Conservation (phyloP, 345 rosid species). For the Euphorbia peplus region DNA sequence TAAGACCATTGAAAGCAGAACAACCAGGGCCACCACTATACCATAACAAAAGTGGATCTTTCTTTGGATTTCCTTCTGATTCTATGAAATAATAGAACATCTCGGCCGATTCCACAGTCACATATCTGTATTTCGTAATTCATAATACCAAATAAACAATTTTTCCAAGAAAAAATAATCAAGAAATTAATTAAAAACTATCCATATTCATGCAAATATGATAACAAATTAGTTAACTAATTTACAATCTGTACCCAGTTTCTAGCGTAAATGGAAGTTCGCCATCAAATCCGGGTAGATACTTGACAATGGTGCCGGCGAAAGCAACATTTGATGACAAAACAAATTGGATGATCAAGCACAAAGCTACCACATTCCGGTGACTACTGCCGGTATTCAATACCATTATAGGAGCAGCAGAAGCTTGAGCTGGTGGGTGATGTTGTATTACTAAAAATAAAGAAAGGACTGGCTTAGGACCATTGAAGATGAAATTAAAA, state of each 20-base stretch:
- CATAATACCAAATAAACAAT: background rate
- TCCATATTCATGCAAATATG: no score
- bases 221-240: background rate
- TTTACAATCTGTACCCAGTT: constrained; percentile 28
- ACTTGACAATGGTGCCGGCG: constrained; percentile 17
- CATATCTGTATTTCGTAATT: constrained; percentile 17
- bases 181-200: background rate
- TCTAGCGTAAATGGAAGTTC: constrained; percentile 39
- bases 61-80: constrained; percentile 33
- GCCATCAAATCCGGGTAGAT: constrained; percentile 32
- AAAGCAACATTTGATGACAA: constrained; percentile 7
- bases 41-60: constrained; percentile 42
- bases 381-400: background rate
- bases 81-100: constrained; percentile 37
- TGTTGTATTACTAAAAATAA: background rate
- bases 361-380: background rate
- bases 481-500: no score
- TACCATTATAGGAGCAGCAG: background rate
- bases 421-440: no score
- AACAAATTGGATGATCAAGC: constrained; percentile 1
- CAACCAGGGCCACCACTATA: constrained; percentile 44
- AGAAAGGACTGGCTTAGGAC: background rate
- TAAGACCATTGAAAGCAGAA: constrained; percentile 34
- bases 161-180: background rate
- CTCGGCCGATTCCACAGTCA: constrained; percentile 27